Evolutionary conservation across 2,329 filamentous ascomycete genomes (phyloP).

Genomic region (Fusarium cyanostomum): DNA sequence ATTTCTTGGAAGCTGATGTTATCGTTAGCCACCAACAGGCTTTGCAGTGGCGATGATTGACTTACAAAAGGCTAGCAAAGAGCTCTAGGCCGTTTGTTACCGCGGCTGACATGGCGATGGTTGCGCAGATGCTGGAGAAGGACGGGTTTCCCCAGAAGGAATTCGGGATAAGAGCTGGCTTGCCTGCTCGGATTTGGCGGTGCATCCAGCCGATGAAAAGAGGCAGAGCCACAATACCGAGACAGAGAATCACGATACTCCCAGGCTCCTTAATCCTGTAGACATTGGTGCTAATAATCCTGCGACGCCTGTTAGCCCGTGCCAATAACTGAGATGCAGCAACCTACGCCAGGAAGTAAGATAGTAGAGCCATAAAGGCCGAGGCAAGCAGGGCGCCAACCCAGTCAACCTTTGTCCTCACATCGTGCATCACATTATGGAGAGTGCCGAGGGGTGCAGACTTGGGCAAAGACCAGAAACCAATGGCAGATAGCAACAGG

Average conservation of each 20-base stretch:
- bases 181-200: conserved; percentile 54
- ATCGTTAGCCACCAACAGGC: conserved; percentile 2
- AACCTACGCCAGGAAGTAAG: conserved; percentile 63
- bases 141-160: conserved; percentile 66
- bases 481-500: conserved; percentile 48
- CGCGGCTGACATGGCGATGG: conserved; percentile 56
- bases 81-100: conserved; percentile 59
- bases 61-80: conserved; percentile 60
- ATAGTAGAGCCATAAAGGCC: conserved; percentile 57
- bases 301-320: conserved; percentile 19
- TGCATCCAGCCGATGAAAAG: conserved; percentile 65
- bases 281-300: conserved; percentile 50
- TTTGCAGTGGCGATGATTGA: not conserved
- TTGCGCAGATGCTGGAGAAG: conserved; percentile 65
- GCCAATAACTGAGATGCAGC: not conserved
- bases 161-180: conserved; percentile 69
- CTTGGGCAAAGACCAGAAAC: conserved; percentile 50
- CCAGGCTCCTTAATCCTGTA: conserved; percentile 53
- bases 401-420: conserved; percentile 61
- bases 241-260: conserved; percentile 57
- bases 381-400: conserved; percentile 59
- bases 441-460: conserved; percentile 37
- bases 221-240: conserved; percentile 55
- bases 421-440: conserved; percentile 32
- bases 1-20: conserved; percentile 59